Evolutionary conservation across 1,139 yeast genomes (phyloP), one percentile per base, ranked within the genome.

Genomic region (Candida tropicalis): DNA sequence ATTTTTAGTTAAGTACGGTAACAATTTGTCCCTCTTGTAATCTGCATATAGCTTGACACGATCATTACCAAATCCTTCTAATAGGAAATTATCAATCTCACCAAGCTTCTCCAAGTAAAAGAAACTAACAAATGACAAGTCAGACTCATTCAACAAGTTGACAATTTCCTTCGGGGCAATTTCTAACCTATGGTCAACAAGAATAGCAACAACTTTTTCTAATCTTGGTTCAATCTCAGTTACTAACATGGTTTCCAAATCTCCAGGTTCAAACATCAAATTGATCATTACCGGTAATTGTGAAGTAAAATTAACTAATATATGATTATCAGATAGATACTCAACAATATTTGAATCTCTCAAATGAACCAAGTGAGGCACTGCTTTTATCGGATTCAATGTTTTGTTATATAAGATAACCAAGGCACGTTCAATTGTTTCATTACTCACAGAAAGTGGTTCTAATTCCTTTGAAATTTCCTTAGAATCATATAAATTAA

Each of bases 171-270:
- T 53, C 0, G 95, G 83, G 1, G 72, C 50, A 1, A 89, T 65
- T 53, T 87, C 90, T 51, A 83, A 86, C 32, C 90, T 68, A 36
- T 81, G 80, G 7, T 75, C 80, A 2, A 85, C 85, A 22, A 90
- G 68, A 8, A 86, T 68, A 2, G 73, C 62, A 8, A 89, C 67
- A 0, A 84, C 67, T 13, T 73, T 76, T 1, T 53, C 44, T 7
- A 86, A 57, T 29, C 62, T 62, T 1, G 58, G 58, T 18, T 71
- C 62, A 2, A 85, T 54, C 6, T 68, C 63, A 0, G 65, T 67
- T 1, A 82, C 58, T 0, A 86, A 74, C 4, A 74, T 61, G 1
- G 60, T 59, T 6, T 57, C 57, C 31, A 65, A 54, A 28, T 46
- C 50, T 6, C 39, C 35, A 2, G 38, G 25, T 16, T 72, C 69